Evolutionary conservation across 1,284 basidiomycete species (phyloP).

Genomic region (Fistulinella cinereoalba): DNA sequence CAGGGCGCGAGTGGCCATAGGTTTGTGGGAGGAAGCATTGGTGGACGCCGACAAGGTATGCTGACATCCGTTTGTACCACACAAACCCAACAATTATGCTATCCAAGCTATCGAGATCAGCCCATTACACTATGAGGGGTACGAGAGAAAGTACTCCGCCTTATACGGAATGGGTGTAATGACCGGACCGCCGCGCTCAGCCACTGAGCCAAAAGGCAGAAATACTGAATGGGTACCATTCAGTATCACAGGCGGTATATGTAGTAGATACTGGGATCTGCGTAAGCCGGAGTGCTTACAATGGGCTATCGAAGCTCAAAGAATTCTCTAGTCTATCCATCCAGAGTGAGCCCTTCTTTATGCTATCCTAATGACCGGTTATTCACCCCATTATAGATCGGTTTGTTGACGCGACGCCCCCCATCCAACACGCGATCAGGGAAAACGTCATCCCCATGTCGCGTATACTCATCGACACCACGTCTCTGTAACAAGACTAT

Average conservation of each 20-base stretch:
- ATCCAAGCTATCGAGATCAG: background rate
- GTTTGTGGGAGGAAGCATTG: no score
- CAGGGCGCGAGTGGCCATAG: background rate
- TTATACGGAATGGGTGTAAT: background rate
- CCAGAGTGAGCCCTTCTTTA: background rate
- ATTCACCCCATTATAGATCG: background rate
- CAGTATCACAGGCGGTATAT: no score
- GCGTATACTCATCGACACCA: constrained; percentile 6
- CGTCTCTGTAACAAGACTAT: constrained; percentile 1
- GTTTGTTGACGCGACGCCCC: background rate
- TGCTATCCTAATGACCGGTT: no score
- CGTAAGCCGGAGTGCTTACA: background rate
- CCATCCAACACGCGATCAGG: background rate
- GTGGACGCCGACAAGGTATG: background rate
- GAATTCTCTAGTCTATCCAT: background rate
- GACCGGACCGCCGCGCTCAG: no score
- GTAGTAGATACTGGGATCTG: no score
- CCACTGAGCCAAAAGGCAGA: no score
- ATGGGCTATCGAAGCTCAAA: background rate
- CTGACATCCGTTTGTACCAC: no score
- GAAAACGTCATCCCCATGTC: constrained; percentile 1
- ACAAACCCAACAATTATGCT: no score
- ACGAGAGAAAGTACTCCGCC: background rate
- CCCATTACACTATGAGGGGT: background rate
- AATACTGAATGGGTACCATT: no score